Evolutionary conservation across 106 monocot genomes (phyloP).

Genomic region (Platanthera guangdongensis): DNA sequence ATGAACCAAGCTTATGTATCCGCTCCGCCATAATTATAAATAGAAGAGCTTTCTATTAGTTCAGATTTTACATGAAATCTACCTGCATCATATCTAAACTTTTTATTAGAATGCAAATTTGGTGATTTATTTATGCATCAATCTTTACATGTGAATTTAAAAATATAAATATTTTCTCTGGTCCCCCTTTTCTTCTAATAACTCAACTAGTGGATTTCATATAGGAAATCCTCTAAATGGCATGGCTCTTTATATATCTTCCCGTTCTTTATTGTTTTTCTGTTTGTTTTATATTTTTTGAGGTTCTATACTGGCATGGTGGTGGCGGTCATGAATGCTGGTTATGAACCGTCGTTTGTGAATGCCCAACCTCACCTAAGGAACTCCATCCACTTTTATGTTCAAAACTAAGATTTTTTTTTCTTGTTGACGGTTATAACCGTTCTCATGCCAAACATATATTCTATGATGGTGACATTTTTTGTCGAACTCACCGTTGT

Average conservation of each 20-base stretch:
- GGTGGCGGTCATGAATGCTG: no score
- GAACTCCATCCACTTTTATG: no score
- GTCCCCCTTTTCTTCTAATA: neutral
- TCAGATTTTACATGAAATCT: neutral
- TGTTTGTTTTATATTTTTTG: neutral
- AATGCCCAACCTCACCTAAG: no score
- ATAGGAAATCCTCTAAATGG: neutral
- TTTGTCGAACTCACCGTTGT: no score
- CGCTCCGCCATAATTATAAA: no score
- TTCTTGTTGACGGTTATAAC: no score
- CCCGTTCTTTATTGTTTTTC: neutral
- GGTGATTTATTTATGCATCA: neutral
- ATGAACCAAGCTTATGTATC: no score
- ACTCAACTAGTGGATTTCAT: neutral
- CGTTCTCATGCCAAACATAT: no score
- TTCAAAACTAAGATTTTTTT: no score
- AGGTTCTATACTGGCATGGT: neutral
- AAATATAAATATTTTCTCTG: neutral
- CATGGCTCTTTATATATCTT: neutral
- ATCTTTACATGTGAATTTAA: neutral
- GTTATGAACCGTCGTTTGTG: no score
- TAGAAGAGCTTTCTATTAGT: no score
- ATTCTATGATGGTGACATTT: no score
- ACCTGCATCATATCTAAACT: neutral
- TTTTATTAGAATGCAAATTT: neutral